Conservation (phyloP, 345 rosid genomes). For the Moringa oleifera region DNA sequence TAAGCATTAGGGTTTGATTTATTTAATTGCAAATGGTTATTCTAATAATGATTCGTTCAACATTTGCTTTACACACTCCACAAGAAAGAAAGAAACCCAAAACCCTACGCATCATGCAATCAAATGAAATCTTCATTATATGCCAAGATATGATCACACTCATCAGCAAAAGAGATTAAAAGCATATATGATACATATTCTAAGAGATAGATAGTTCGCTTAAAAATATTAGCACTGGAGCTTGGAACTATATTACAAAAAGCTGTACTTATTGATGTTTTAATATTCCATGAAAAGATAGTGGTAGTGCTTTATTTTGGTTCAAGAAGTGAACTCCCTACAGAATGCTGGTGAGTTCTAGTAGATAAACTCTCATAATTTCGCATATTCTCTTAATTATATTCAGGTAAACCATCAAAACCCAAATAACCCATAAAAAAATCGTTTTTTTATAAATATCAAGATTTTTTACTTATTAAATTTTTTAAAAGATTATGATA, state of each 20-base stretch:
- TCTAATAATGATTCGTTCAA: slow-evolving; percentile 21
- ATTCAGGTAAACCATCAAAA: too few relatives aligned
- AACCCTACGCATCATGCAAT: too few relatives aligned
- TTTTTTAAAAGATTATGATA: too few relatives aligned
- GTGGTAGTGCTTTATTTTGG: slow-evolving; percentile 16
- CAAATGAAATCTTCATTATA: slow-evolving; percentile 15
- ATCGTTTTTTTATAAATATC: too few relatives aligned
- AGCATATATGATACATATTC: background rate
- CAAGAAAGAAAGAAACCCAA: slow-evolving; percentile 8
- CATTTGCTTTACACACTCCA: slow-evolving; percentile 7
- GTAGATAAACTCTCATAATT: too few relatives aligned
- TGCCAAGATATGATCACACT: slow-evolving; percentile 11
- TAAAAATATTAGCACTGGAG: slow-evolving; percentile 19
- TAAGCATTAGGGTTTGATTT: background rate
- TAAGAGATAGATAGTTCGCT: background rate
- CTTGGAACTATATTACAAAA: slow-evolving; percentile 16
- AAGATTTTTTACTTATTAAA: background rate
- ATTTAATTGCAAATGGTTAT: slow-evolving; percentile 13
- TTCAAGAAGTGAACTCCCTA: background rate
- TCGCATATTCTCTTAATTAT: background rate
- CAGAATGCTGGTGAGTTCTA: background rate
- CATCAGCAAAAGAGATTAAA: background rate
- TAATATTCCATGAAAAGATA: slow-evolving; percentile 11
- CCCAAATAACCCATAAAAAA: too few relatives aligned
- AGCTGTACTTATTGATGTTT: slow-evolving; percentile 15